A percentile compares a stretch with the other conserved stretches of the same genome.
Evolutionary conservation across 106 monocot genomes (phyloP).

Genomic region (Dioscorea zingiberensis): DNA sequence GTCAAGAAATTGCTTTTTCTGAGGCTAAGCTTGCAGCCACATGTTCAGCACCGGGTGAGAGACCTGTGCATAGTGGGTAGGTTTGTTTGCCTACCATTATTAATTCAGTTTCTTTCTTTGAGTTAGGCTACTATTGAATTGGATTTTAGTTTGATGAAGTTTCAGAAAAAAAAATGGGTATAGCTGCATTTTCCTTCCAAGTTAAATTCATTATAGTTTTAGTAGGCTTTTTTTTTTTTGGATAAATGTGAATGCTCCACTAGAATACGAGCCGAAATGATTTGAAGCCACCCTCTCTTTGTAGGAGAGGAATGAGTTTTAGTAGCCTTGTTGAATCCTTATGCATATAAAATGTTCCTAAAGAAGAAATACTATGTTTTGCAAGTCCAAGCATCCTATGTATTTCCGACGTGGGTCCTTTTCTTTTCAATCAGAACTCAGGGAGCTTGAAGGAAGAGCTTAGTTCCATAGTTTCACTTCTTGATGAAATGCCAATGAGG

Average conservation of each 20-base stretch:
- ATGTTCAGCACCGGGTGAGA: slow-evolving; percentile 65
- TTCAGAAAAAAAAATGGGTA: background rate
- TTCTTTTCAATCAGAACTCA: slow-evolving; percentile 18
- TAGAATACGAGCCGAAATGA: background rate
- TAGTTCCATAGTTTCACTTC: slow-evolving; percentile 42
- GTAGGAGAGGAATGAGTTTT: too few species aligned
- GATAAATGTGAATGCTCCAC: background rate
- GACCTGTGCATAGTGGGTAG: slow-evolving; percentile 52
- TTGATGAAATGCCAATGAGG: slow-evolving; percentile 59
- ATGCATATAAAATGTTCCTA: background rate
- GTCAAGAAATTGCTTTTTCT: slow-evolving; percentile 56
- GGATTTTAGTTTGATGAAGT: too few species aligned
- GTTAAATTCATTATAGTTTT: too few species aligned
- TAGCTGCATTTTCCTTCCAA: background rate
- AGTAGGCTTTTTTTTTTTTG: too few species aligned
- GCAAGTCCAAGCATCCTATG: background rate
- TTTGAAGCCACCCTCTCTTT: too few species aligned
- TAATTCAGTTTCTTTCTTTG: too few species aligned
- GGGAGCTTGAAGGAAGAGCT: slow-evolving; percentile 61
- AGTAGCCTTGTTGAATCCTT: background rate
- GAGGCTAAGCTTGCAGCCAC: slow-evolving; percentile 73
- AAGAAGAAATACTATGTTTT: background rate
- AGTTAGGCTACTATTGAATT: too few species aligned
- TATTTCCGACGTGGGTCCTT: too few species aligned
- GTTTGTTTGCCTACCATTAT: slow-evolving; percentile 20